Conservation (phyloP, 306 rosid species). For the Parietaria judaica region DNA sequence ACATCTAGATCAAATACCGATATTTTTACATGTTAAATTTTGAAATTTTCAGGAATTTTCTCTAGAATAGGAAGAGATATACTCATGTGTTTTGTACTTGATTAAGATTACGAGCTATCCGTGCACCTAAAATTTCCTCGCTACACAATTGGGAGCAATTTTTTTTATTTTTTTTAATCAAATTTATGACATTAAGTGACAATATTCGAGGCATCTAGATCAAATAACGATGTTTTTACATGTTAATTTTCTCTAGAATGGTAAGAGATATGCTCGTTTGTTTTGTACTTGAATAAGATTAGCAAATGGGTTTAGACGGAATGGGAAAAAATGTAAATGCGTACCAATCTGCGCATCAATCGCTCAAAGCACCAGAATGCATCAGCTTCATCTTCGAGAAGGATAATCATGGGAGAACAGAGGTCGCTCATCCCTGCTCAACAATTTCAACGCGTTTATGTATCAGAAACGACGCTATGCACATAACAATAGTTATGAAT, state of each 20-base stretch:
- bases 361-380: slow-evolving; percentile 99
- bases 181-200: slow-evolving; percentile 19
- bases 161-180: slow-evolving; percentile 12
- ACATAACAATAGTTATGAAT: slow-evolving; percentile 1
- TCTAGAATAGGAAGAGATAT: no score
- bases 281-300: no score
- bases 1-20: neutral
- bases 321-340: neutral
- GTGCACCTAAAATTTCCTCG: slow-evolving; percentile 97
- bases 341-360: slow-evolving; percentile 96
- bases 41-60: no score
- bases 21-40: neutral
- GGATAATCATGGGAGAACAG: slow-evolving; percentile 96
- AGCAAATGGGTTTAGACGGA: no score
- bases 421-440: slow-evolving; percentile 98
- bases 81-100: no score
- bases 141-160: slow-evolving; percentile 34
- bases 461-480: slow-evolving; percentile 13
- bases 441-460: slow-evolving; percentile 22
- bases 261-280: no score
- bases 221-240: neutral
- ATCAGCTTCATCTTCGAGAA: slow-evolving; percentile 95
- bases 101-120: slow-evolving; percentile 27
- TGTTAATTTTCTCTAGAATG: no score
- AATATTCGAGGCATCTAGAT: neutral